Evolutionary conservation across 129 eudicot genomes (phyloP), one percentile per base, ranked within the genome.

Genomic region (sunflower (Helianthus annuus)): DNA sequence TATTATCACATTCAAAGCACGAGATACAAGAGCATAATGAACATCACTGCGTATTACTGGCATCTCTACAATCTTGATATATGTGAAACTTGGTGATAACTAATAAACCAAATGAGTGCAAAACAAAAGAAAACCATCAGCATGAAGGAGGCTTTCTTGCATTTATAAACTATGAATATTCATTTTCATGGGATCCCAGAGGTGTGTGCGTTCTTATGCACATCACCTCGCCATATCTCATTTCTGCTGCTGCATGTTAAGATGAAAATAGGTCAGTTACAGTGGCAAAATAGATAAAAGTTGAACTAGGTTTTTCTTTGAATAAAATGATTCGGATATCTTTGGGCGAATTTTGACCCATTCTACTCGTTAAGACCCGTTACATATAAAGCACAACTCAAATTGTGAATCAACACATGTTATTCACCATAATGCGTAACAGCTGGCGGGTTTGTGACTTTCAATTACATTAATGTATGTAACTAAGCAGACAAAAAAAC

Each of bases 41-140:
- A 32, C 4, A 32, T 32, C 36, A 32, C 1, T 32, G 4, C 36
- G 36, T 3, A 32, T 32, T 32, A 32, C 36, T 3, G 4, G 4
- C 36, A 7, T 71, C 8, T 71, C 76, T 42, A 57, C 76, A 56
- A 13, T 54, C 63, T 54, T 7, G 45, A 34, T 10, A 19, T 42
- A 42, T 19, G 70, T 44, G 54, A 44, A 52, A 52, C 70, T 44
- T 65, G 15, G 16, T 59, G 16, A 59, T 11, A 60, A 12, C 42
- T 44, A 19, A 45, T 66, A 66, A 66, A 66, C n/a, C 17, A 11
- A 44, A 13, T 14, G 24, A 29, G 6, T 19, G 54, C 66, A 71
- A 27, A 57, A 71, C 45, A 58, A 12, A 44, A 42, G 57, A 14
- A 15, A 14, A 45, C 58, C 67, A 24, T 24, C 19, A 34, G 59